phyloP scores from a whole-genome alignment of 2,329 filamentous ascomycete genomes.

The Lizonia empirigonia region DNA sequence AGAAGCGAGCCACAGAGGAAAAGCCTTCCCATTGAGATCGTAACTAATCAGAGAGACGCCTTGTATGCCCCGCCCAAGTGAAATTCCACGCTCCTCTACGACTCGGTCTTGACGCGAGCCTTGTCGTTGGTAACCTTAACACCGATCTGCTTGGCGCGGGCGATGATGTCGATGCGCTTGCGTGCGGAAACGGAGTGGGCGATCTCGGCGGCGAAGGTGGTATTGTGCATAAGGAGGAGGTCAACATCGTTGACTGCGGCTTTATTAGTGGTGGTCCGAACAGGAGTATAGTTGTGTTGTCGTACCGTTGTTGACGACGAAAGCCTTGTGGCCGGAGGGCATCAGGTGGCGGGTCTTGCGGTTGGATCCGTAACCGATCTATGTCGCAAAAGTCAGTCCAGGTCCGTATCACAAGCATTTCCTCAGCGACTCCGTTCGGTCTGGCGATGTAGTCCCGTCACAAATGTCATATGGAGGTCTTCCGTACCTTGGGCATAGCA shows the following conservation, averaged over 20 bases:
- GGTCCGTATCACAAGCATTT: constrained; percentile 4
- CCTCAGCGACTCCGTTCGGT: constrained; percentile 1
- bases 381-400: constrained; percentile 44
- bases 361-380: constrained; percentile 99
- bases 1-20: constrained; percentile 34
- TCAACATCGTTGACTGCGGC: constrained; percentile 77
- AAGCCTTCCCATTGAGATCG: constrained; percentile 45
- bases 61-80: constrained; percentile 44
- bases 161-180: constrained; percentile 98
- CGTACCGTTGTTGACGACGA: constrained; percentile 90
- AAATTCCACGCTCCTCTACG: constrained; percentile 52
- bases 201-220: constrained; percentile 98
- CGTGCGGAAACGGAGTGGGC: constrained; percentile 96
- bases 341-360: constrained; percentile 99
- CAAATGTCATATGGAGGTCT: constrained; percentile 8
- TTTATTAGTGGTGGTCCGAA: constrained; percentile 26
- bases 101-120: constrained; percentile 97
- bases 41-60: constrained; percentile 49
- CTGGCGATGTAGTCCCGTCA: background rate
- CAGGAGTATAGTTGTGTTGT: background rate
- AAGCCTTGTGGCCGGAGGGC: constrained; percentile 99
- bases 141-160: constrained; percentile 95
- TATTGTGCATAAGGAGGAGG: constrained; percentile 99
- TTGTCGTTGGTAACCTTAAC: constrained; percentile 99
- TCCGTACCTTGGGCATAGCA: constrained; percentile 94